Percentiles rank a stretch among this genome's conserved stretches.
phyloP scores from a whole-genome alignment of 371 early-diverging fungal species.

The Lichtheimia corymbifera region DNA sequence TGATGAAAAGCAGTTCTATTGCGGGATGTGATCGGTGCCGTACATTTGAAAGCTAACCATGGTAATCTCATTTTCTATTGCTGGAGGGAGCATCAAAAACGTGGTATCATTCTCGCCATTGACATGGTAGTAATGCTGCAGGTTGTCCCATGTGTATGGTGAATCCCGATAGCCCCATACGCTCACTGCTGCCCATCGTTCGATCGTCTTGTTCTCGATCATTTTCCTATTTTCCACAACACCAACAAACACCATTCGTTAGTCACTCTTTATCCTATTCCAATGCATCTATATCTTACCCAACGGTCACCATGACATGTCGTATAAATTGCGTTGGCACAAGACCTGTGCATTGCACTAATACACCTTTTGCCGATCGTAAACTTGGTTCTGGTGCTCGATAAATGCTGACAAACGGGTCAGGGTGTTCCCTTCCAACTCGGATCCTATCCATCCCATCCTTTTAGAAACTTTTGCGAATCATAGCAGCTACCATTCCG shows the following conservation, averaged over 20 bases:
- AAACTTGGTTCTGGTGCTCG: slow-evolving; percentile 33
- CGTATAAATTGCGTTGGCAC: slow-evolving; percentile 34
- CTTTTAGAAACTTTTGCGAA: not conserved
- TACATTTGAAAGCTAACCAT: slow-evolving; percentile 6
- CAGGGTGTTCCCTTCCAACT: slow-evolving; percentile 20
- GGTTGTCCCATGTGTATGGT: slow-evolving; percentile 60
- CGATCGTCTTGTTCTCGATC: slow-evolving; percentile 15
- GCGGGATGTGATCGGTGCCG: slow-evolving; percentile 6
- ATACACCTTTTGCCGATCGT: slow-evolving; percentile 14
- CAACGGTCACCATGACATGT: slow-evolving; percentile 25
- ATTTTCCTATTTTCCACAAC: slow-evolving; percentile 30
- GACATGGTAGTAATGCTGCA: slow-evolving; percentile 46
- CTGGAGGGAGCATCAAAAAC: slow-evolving; percentile 18
- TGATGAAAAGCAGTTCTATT: not conserved
- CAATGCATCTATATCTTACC: slow-evolving; percentile 22
- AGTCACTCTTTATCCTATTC: not conserved
- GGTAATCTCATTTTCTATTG: not conserved
- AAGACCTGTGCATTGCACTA: slow-evolving; percentile 39
- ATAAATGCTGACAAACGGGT: slow-evolving; percentile 58
- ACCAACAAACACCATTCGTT: not conserved
- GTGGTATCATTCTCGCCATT: slow-evolving; percentile 18
- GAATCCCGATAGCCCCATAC: slow-evolving; percentile 72
- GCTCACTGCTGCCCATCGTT: slow-evolving; percentile 58
- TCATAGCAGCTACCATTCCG: not conserved
- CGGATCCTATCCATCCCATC: too few species aligned